Conservation (phyloP, 2,329 filamentous ascomycete genomes). For the Capronia americana region DNA sequence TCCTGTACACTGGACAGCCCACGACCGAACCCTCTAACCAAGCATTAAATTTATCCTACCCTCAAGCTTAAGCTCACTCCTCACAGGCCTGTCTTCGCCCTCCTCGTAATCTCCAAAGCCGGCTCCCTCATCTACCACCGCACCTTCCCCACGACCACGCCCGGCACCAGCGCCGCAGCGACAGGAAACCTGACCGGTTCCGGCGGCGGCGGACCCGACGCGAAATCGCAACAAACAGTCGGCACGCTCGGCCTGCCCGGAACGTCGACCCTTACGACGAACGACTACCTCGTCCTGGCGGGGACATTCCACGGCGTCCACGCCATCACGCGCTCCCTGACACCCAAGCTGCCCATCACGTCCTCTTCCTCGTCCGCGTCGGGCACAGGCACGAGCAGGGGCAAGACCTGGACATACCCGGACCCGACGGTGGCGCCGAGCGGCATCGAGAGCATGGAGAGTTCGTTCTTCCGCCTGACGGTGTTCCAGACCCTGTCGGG, state of each 20-base stretch:
- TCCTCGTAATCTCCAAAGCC: slow-evolving; percentile 99
- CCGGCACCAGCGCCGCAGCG: slow-evolving; percentile 18
- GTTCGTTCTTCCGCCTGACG: slow-evolving; percentile 90
- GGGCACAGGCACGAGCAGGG: slow-evolving; percentile 23
- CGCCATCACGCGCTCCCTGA: slow-evolving; percentile 66
- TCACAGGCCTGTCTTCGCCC: slow-evolving; percentile 85
- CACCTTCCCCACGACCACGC: slow-evolving; percentile 65
- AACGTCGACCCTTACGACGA: slow-evolving; percentile 86
- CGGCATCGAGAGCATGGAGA: slow-evolving; percentile 91
- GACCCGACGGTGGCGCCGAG: slow-evolving; percentile 50
- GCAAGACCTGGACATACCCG: slow-evolving; percentile 41
- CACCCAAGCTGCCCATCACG: slow-evolving; percentile 48
- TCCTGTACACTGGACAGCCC: neutral
- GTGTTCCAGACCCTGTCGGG: slow-evolving; percentile 96
- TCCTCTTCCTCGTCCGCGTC: slow-evolving; percentile 45
- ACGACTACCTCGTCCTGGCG: slow-evolving; percentile 95
- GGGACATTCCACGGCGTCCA: slow-evolving; percentile 93
- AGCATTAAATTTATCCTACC: neutral
- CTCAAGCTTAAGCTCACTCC: slow-evolving; percentile 1
- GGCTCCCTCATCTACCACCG: slow-evolving; percentile 96
- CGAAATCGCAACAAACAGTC: slow-evolving; percentile 41
- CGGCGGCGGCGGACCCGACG: neutral
- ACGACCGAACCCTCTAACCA: neutral
- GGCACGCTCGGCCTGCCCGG: slow-evolving; percentile 50
- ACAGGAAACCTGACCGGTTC: slow-evolving; percentile 46